Conservation (phyloP, 345 rosid genomes). For the Euclidium syriacum region DNA sequence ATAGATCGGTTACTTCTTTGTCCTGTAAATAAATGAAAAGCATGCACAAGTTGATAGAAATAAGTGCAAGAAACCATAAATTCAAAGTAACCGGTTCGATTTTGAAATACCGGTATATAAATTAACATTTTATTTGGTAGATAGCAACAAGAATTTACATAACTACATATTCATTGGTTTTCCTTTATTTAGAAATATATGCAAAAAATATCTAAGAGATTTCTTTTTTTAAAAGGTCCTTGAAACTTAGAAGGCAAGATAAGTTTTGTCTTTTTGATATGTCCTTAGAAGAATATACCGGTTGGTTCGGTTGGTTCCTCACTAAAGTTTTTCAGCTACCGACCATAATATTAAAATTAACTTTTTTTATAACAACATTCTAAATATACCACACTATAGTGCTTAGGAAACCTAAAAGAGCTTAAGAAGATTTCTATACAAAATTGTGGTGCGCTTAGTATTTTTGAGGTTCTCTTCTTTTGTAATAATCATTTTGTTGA, state of each 20-base stretch:
- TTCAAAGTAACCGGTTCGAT: not conserved
- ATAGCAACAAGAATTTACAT: too few species aligned
- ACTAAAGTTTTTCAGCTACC: not conserved
- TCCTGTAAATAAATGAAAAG: not conserved
- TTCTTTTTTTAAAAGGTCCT: not conserved
- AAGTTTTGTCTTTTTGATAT: not conserved
- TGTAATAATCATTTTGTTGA: too few species aligned
- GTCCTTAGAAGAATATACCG: not conserved
- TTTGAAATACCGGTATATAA: not conserved
- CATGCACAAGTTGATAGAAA: not conserved
- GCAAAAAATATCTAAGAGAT: not conserved
- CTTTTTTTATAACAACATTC: too few species aligned
- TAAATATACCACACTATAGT: too few species aligned
- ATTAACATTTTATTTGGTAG: too few species aligned
- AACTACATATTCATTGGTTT: too few species aligned
- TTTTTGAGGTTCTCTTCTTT: too few species aligned
- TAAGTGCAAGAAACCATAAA: not conserved
- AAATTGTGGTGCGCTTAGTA: too few species aligned
- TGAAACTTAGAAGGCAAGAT: constrained; percentile 6
- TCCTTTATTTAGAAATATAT: too few species aligned
- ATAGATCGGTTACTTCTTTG: not conserved
- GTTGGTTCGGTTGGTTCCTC: not conserved
- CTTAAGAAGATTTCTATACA: too few species aligned
- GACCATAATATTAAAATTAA: too few species aligned
- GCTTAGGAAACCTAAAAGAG: too few species aligned